Evolutionary conservation across 257 asterid species (phyloP), one percentile per base, ranked within the genome.

Genomic region (Lavandula angustifolia): DNA sequence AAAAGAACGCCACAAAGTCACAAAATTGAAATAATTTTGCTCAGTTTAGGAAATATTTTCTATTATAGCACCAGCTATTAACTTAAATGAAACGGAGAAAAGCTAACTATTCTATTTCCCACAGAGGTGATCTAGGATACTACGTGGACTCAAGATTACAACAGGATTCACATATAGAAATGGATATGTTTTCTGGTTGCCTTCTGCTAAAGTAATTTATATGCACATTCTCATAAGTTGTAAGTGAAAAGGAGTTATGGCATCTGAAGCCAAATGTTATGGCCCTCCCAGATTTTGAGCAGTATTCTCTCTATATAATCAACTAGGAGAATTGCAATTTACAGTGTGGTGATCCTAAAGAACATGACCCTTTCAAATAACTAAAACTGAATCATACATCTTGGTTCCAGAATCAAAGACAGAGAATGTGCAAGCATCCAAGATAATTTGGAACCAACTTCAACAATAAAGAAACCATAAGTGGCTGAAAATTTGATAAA

Each of bases 341-440:
- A 65, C 9, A 33, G 31, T 42, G 4, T 32, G 34, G 14, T 31
- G 18, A 61, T 31, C 54, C 41, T 42, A 44, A 29, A 44, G 54
- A 61, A 46, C 9, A 22, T 1, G 12, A 32, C 40, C 38, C 12
- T 12, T 40, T 52, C 52, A 38, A 29, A 8, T 40, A 31, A 65
- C 18, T 37, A 7, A 38, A 38, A 6, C 33, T 1, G 17, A 37
- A 58, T 1, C 52, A 47, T 53, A 9, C 59, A 43, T 54, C 57
- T 54, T 35, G 16, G 31, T 38, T 47, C 59, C 16, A 27, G 48
- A 57, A 40, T n/a, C 4, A 40, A 52, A 58, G 66, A 48, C 8
- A 38, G 17, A 18, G 12, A 18, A 54, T 35, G 17, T 9, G 9
- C 33, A 37, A 57, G 59, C 66, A 44, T 49, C 6, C 14, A 56